Conservation (phyloP, 2,329 filamentous ascomycete species). For the Fusarium denticulatum region DNA sequence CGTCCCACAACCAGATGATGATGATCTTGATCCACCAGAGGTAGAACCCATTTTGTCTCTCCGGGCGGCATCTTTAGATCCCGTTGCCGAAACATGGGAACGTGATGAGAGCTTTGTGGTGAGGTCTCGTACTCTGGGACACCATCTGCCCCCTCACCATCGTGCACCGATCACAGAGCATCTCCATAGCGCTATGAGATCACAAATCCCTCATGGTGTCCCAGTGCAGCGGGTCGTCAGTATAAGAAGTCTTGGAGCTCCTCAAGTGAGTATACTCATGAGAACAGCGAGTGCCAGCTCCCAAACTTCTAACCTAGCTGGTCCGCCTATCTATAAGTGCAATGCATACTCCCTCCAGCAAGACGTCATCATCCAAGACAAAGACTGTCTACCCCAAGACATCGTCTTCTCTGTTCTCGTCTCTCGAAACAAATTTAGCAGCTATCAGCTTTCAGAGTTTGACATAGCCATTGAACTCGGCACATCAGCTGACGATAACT, state of each 20-base stretch:
- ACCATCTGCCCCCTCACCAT: neutral
- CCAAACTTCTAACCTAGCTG: neutral
- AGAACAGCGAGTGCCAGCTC: neutral
- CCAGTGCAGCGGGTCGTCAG: neutral
- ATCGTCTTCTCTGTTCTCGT: neutral
- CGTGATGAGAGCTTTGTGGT: neutral
- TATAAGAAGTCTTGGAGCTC: neutral
- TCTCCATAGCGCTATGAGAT: neutral
- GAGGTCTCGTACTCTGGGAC: neutral
- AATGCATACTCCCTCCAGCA: neutral
- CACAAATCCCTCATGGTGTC: neutral
- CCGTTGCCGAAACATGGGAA: neutral
- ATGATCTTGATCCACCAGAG: rapidly evolving
- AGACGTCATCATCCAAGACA: neutral
- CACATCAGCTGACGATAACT: neutral
- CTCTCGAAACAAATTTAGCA: neutral
- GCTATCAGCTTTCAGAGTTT: neutral
- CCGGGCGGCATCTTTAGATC: rapidly evolving
- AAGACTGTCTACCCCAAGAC: neutral
- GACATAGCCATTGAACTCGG: neutral
- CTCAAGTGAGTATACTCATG: neutral
- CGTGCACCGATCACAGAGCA: neutral
- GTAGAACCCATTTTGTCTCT: rapidly evolving
- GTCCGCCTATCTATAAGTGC: neutral
- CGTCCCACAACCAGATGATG: neutral